A percentile compares a stretch with the other conserved stretches of the same genome.
Evolutionary conservation across 192 early-diverging fungal species (phyloP).

Genomic region (Chytriomyces sp.): DNA sequence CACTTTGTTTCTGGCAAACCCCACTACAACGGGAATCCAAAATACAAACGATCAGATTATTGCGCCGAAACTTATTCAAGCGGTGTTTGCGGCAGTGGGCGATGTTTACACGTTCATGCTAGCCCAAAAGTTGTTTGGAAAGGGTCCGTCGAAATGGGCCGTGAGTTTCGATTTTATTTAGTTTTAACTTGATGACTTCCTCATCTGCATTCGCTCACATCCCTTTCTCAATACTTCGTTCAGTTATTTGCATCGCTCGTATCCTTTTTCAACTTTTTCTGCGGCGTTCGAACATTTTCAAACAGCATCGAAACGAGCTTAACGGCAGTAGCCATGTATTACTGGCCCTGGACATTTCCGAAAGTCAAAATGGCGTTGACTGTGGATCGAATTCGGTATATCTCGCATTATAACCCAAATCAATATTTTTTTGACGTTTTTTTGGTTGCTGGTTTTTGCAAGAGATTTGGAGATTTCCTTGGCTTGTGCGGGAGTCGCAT

Average conservation of each 20-base stretch:
- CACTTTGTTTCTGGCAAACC: background rate
- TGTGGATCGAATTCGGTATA: background rate
- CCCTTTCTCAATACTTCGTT: background rate
- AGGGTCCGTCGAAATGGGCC: slow-evolving; percentile 65
- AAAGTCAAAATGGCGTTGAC: slow-evolving; percentile 8
- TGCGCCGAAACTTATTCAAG: slow-evolving; percentile 78
- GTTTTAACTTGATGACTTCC: slow-evolving; percentile 7
- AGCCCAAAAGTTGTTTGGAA: slow-evolving; percentile 67
- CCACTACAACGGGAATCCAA: background rate
- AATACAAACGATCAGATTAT: slow-evolving; percentile 54
- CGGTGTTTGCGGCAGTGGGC: slow-evolving; percentile 68
- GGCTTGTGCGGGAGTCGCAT: slow-evolving; percentile 74
- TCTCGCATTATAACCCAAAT: slow-evolving; percentile 24
- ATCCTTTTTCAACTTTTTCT: slow-evolving; percentile 69
- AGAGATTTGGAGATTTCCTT: slow-evolving; percentile 60
- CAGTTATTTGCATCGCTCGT: slow-evolving; percentile 58
- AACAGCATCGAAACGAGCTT: slow-evolving; percentile 79
- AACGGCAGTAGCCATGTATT: slow-evolving; percentile 76
- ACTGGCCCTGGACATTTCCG: slow-evolving; percentile 76
- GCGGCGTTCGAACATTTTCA: slow-evolving; percentile 65
- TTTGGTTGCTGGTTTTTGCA: background rate
- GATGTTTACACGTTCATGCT: slow-evolving; percentile 81
- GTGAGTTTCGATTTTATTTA: slow-evolving; percentile 43
- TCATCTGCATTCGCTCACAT: slow-evolving; percentile 29
- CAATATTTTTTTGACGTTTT: background rate